These are phyloP conservation scores for Onygenales sp. DNA, from an alignment of 2,329 filamentous ascomycete species.

Conservation along the genomic window DNA sequence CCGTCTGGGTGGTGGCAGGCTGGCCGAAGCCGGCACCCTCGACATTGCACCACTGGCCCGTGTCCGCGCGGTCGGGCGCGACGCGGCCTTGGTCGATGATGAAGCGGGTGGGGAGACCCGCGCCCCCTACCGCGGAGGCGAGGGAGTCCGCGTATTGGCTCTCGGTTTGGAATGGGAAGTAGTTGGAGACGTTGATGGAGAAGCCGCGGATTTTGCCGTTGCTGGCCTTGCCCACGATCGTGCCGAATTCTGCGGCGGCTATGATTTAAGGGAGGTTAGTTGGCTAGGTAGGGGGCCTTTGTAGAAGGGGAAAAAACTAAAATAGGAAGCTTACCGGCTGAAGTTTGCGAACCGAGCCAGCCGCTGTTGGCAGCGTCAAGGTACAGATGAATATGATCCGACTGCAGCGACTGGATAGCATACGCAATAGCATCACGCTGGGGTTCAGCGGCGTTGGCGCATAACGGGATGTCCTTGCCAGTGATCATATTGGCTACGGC, in stretches of 20 bases:
- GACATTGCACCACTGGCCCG: conserved; percentile 60
- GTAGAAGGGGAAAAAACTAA: background rate
- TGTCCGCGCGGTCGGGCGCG: conserved; percentile 47
- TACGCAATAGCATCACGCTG: conserved; percentile 42
- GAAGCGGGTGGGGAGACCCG: conserved; percentile 46
- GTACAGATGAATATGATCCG: conserved; percentile 55
- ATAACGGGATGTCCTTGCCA: conserved; percentile 48
- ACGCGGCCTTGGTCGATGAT: conserved; percentile 53
- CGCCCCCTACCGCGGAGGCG: conserved; percentile 37
- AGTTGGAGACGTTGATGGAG: conserved; percentile 50
- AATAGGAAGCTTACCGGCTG: background rate
- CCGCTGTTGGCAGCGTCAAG: conserved; percentile 55
- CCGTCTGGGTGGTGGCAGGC: conserved; percentile 55
- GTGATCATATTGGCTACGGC: conserved; percentile 55
- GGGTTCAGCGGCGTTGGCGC: conserved; percentile 43
- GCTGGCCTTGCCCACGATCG: conserved; percentile 38
- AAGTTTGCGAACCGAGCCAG: conserved; percentile 49
- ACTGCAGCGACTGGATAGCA: conserved; percentile 31
- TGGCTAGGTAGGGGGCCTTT: background rate
- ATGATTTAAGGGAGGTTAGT: conserved; percentile 41
- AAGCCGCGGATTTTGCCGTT: conserved; percentile 41
- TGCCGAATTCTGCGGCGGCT: conserved; percentile 40
- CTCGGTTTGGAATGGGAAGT: conserved; percentile 47
- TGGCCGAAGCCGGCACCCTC: conserved; percentile 53
- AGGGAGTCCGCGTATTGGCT: conserved; percentile 43